A percentile compares a stretch with the other conserved stretches of the same genome.
These are phyloP conservation scores for Astrephomene gubernaculifera DNA, from an alignment of 139 green algal genomes.

Conservation along the genomic window DNA sequence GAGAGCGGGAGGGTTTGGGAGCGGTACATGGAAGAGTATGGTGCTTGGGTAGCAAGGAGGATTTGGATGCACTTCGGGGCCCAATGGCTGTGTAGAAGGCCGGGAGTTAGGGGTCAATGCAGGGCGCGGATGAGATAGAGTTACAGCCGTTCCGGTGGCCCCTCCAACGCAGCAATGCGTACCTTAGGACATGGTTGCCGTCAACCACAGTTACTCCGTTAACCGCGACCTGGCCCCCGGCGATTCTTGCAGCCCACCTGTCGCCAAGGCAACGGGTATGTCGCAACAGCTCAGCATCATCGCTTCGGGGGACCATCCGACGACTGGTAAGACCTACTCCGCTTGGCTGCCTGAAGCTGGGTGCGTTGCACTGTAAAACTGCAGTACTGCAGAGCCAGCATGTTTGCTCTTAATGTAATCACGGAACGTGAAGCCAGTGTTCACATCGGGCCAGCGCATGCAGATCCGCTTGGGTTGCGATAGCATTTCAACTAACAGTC, in stretches of 20 bases:
- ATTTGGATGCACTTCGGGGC: background rate
- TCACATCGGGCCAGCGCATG: constrained; percentile 25
- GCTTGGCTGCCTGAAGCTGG: background rate
- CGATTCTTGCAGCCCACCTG: background rate
- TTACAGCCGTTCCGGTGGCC: too few species aligned
- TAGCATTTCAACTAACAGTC: background rate
- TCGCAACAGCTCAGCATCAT: background rate
- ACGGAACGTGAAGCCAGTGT: constrained; percentile 19
- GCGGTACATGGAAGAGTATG: background rate
- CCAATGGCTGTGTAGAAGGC: background rate
- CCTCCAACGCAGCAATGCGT: too few species aligned
- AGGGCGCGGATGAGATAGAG: too few species aligned
- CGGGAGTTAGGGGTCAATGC: background rate
- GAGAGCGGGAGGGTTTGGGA: background rate
- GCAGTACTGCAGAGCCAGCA: background rate
- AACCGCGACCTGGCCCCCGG: background rate
- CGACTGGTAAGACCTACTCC: background rate
- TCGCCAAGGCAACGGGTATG: too few species aligned
- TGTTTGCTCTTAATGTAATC: constrained; percentile 17
- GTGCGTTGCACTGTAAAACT: background rate
- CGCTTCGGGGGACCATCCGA: background rate
- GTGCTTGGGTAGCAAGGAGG: background rate
- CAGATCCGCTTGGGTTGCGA: background rate
- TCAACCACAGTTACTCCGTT: background rate
- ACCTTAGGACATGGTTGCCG: background rate